Evolutionary conservation across 2,329 filamentous ascomycete genomes (phyloP).

Genomic region (Diaporthe nobilis): DNA sequence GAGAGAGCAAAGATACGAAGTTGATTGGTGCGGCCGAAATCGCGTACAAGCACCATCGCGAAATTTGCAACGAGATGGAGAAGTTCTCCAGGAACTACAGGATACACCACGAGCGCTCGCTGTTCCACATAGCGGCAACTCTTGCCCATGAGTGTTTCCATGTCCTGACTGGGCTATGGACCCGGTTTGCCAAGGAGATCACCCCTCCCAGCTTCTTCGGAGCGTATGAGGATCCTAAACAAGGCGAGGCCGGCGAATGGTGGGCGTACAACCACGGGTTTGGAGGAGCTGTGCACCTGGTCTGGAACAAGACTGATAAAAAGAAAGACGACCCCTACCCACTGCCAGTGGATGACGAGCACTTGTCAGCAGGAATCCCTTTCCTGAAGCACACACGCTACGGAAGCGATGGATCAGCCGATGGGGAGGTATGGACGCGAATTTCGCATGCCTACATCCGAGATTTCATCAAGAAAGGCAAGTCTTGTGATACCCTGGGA

Average conservation of each 20-base stretch:
- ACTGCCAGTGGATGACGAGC: neutral
- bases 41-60: fast-evolving
- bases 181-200: neutral
- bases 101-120: neutral
- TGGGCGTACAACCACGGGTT: neutral
- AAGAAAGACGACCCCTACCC: neutral
- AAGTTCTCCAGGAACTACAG: neutral
- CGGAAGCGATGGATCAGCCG: neutral
- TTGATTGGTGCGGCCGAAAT: neutral
- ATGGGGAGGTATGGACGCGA: neutral
- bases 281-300: neutral
- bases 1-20: neutral
- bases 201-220: too few species aligned
- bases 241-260: neutral
- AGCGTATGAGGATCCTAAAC: too few species aligned
- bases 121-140: neutral
- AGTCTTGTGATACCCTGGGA: too few species aligned
- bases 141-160: neutral
- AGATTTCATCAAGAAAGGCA: neutral
- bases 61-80: neutral
- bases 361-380: neutral
- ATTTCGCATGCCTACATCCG: neutral
- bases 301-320: neutral
- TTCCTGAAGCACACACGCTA: neutral
- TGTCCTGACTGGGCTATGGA: neutral